Conservation (phyloP, 2,329 filamentous ascomycete species). For the Phialophora verrucosa region DNA sequence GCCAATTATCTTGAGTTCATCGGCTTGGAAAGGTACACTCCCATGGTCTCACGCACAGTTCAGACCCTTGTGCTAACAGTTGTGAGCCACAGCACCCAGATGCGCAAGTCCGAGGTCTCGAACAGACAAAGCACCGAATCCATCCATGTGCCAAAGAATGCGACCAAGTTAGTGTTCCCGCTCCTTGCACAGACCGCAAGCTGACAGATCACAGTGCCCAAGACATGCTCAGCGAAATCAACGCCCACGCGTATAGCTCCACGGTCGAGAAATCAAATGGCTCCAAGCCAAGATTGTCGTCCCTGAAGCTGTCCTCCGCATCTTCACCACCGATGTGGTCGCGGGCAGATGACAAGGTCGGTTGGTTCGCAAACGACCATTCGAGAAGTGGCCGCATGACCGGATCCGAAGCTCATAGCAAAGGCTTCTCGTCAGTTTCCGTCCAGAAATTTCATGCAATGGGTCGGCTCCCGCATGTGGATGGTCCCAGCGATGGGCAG, state of each 20-base stretch:
- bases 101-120: slow-evolving; percentile 19
- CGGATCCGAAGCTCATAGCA: slow-evolving; percentile 27
- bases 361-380: slow-evolving; percentile 24
- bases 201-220: slow-evolving; percentile 22
- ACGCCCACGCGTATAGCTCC: slow-evolving; percentile 16
- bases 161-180: slow-evolving; percentile 16
- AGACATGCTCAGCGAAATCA: slow-evolving; percentile 9
- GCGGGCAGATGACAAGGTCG: slow-evolving; percentile 23
- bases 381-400: slow-evolving; percentile 19
- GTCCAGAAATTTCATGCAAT: slow-evolving; percentile 39
- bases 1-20: slow-evolving; percentile 14
- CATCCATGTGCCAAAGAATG: not conserved
- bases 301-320: slow-evolving; percentile 22
- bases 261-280: slow-evolving; percentile 14
- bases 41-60: not conserved
- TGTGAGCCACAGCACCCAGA: slow-evolving; percentile 12
- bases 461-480: slow-evolving; percentile 38
- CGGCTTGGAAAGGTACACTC: slow-evolving; percentile 23
- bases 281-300: slow-evolving; percentile 20
- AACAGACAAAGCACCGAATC: slow-evolving; percentile 6
- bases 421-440: slow-evolving; percentile 37
- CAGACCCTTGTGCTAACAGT: slow-evolving; percentile 15
- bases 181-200: not conserved
- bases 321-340: slow-evolving; percentile 25
- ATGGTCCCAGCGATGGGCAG: slow-evolving; percentile 34